Conservation (phyloP, 805 yeast genomes). For the Clavispora asparagi region DNA sequence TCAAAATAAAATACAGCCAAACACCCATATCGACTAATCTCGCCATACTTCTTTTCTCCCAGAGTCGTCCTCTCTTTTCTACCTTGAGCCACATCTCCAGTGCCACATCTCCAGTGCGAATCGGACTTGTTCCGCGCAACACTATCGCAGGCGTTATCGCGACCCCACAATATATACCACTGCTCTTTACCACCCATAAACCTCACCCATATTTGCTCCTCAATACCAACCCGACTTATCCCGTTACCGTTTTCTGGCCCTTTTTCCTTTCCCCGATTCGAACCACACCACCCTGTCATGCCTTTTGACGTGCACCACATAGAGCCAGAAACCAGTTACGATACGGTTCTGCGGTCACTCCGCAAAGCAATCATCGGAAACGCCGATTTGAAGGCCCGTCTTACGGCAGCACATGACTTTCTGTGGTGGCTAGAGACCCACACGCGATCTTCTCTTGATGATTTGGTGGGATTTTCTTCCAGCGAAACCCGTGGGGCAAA, state of each 20-base stretch:
- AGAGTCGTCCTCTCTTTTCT: no score
- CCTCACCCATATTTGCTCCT: no score
- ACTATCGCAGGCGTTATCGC: slow-evolving; percentile 16
- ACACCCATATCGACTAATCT: no score
- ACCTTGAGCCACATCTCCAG: no score
- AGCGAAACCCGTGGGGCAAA: not conserved
- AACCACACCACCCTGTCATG: slow-evolving; percentile 16
- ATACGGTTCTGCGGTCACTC: not conserved
- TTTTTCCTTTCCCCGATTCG: slow-evolving; percentile 20
- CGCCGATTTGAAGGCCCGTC: not conserved
- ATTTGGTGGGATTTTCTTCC: not conserved
- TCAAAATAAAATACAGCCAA: no score
- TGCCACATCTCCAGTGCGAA: slow-evolving; percentile 8
- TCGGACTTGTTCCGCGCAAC: slow-evolving; percentile 11
- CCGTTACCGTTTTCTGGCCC: no score
- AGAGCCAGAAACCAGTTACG: not conserved
- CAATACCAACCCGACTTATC: not conserved
- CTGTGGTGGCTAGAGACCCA: not conserved
- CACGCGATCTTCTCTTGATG: not conserved
- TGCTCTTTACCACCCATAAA: slow-evolving; percentile 12
- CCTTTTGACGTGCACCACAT: slow-evolving; percentile 1
- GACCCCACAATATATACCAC: slow-evolving; percentile 9
- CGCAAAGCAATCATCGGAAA: not conserved
- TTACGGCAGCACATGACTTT: not conserved
- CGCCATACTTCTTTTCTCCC: no score